Conservation (phyloP, 2,329 filamentous ascomycete species). For the Xylaria sp. region DNA sequence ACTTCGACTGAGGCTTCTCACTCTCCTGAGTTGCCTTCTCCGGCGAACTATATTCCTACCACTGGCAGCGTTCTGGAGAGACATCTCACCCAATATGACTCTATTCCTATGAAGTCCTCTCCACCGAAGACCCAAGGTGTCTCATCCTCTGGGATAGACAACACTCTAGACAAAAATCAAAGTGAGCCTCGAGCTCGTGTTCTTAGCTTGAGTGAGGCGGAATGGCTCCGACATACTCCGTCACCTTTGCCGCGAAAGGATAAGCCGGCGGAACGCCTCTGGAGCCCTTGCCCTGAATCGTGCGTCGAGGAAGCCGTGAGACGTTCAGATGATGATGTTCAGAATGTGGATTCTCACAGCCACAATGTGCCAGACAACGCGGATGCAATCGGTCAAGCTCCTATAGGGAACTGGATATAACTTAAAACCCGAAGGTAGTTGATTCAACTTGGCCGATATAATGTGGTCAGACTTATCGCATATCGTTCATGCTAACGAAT, state of each 20-base stretch:
- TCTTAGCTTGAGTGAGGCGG: slow-evolving; percentile 45
- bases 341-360: not conserved
- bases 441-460: not conserved
- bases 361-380: not conserved
- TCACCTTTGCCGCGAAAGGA: slow-evolving; percentile 41
- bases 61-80: slow-evolving; percentile 48
- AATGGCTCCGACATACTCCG: slow-evolving; percentile 48
- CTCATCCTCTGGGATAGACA: slow-evolving; percentile 29
- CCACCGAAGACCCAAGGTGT: slow-evolving; percentile 32
- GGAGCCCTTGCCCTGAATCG: slow-evolving; percentile 40
- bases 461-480: not conserved
- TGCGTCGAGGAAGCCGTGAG: not conserved
- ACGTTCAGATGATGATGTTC: slow-evolving; percentile 1
- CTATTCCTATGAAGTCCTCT: slow-evolving; percentile 37
- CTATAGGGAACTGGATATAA: slow-evolving; percentile 45
- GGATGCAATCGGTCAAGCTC: slow-evolving; percentile 24
- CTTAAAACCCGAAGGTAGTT: not conserved
- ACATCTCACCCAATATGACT: slow-evolving; percentile 45
- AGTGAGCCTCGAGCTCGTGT: slow-evolving; percentile 22
- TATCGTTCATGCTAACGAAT: slow-evolving; percentile 10
- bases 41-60: slow-evolving; percentile 46
- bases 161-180: slow-evolving; percentile 12
- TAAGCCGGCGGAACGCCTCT: slow-evolving; percentile 32
- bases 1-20: slow-evolving; percentile 41
- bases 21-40: slow-evolving; percentile 43